Conservation (phyloP, 345 rosid genomes). For the Mallotus nudiflorus region DNA sequence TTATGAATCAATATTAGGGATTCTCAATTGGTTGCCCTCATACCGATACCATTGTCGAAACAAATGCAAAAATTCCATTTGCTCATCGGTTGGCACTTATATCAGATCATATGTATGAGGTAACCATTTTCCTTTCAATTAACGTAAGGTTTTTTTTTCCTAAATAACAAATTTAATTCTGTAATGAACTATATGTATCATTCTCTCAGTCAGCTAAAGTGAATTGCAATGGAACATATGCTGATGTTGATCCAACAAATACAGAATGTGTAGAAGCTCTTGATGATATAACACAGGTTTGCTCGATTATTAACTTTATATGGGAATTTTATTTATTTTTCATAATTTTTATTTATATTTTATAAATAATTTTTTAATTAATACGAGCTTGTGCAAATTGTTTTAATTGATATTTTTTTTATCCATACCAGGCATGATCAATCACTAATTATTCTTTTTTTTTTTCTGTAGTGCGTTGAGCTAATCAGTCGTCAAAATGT, state of each 20-base stretch:
- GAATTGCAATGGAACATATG: conserved; percentile 17
- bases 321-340: too few relatives aligned
- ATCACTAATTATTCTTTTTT: not conserved
- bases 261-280: conserved; percentile 17
- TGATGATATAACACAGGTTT: conserved; percentile 9
- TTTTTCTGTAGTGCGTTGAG: conserved; percentile 4
- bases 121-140: not conserved
- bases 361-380: too few relatives aligned
- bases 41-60: conserved; percentile 25
- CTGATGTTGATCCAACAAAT: conserved; percentile 6
- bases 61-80: conserved; percentile 27
- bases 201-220: conserved; percentile 9
- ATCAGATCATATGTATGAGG: conserved; percentile 27
- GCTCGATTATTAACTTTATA: too few relatives aligned
- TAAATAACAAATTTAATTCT: not conserved
- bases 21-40: conserved; percentile 27
- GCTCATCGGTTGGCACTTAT: conserved; percentile 24
- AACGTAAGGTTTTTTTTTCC: too few relatives aligned
- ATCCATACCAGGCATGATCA: not conserved
- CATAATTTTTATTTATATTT: too few relatives aligned
- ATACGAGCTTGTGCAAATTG: too few relatives aligned
- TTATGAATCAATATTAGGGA: conserved; percentile 13
- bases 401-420: too few relatives aligned
- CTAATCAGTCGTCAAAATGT: conserved; percentile 10
- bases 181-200: not conserved